phyloP scores from a whole-genome alignment of 805 yeast species.

The Debaryomyces prosopidis region DNA sequence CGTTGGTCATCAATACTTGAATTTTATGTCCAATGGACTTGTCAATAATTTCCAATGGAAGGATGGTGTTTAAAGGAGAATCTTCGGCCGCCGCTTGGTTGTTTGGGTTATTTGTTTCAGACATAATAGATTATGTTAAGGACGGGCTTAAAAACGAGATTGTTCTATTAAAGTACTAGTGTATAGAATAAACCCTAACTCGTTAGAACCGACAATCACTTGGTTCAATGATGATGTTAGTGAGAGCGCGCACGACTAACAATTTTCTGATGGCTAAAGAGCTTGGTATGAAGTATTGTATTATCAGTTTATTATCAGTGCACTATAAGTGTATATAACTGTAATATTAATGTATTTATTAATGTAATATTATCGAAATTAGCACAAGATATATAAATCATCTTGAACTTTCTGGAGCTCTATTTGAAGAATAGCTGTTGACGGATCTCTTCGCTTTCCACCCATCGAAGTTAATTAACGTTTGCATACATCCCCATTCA shows the following conservation, averaged over 20 bases:
- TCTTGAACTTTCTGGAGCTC: no score
- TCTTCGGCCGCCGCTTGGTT: slow-evolving; percentile 4
- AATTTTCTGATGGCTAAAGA: no score
- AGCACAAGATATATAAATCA: no score
- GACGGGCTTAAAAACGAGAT: background rate
- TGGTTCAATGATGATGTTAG: background rate
- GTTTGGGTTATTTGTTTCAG: slow-evolving; percentile 5
- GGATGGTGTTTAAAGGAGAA: slow-evolving; percentile 19
- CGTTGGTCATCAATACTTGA: slow-evolving; percentile 63
- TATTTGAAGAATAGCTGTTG: background rate
- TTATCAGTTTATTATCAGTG: no score
- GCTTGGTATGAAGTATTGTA: no score
- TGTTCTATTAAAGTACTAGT: background rate
- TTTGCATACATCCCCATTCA: slow-evolving; percentile 99
- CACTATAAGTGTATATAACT: no score
- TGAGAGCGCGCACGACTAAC: background rate
- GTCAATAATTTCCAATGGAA: slow-evolving; percentile 87
- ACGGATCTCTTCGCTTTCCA: slow-evolving; percentile 54
- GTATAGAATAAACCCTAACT: background rate
- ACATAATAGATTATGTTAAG: slow-evolving; percentile 2
- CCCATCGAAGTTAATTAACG: slow-evolving; percentile 90
- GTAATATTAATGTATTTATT: no score
- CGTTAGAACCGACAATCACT: background rate
- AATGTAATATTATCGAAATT: no score
- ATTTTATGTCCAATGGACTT: slow-evolving; percentile 79